phyloP scores from a whole-genome alignment of 2,329 filamentous ascomycete species.

The Dothidotthia symphoricarpi region DNA sequence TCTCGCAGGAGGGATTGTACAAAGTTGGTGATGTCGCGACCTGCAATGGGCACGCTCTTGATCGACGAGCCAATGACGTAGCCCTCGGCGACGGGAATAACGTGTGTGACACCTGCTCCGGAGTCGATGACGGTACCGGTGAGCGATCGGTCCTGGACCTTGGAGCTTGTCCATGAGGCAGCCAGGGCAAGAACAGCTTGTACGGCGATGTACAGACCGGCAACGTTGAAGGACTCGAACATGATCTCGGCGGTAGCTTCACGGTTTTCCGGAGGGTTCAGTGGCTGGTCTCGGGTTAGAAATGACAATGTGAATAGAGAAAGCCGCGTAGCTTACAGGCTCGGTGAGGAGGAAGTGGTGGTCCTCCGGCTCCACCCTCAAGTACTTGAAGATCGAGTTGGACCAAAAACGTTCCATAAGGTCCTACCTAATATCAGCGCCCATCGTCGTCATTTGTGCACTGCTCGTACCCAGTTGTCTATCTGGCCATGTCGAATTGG shows the following conservation, averaged over 20 bases:
- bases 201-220: constrained; percentile 96
- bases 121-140: constrained; percentile 98
- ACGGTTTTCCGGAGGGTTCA: constrained; percentile 97
- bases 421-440: constrained; percentile 58
- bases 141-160: constrained; percentile 91
- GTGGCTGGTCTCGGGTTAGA: constrained; percentile 59
- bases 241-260: constrained; percentile 99
- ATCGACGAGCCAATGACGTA: constrained; percentile 99
- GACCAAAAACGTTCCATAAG: constrained; percentile 99
- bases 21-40: constrained; percentile 98
- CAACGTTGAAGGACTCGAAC: constrained; percentile 99
- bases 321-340: constrained; percentile 61
- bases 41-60: constrained; percentile 97
- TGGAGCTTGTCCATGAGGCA: constrained; percentile 97
- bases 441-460: not conserved
- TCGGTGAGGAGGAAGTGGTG: constrained; percentile 98
- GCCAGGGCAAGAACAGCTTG: constrained; percentile 95
- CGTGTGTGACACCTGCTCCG: constrained; percentile 97
- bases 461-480: constrained; percentile 82
- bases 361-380: constrained; percentile 96
- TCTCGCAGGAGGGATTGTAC: constrained; percentile 95
- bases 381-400: constrained; percentile 99
- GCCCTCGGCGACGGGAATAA: constrained; percentile 96
- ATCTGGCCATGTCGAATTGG: constrained; percentile 97
- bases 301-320: not conserved